A percentile compares a stretch with the other conserved stretches of the same genome.
Evolutionary conservation across 2,329 filamentous ascomycete genomes (phyloP).

Genomic region (Neofusicoccum cordaticola): DNA sequence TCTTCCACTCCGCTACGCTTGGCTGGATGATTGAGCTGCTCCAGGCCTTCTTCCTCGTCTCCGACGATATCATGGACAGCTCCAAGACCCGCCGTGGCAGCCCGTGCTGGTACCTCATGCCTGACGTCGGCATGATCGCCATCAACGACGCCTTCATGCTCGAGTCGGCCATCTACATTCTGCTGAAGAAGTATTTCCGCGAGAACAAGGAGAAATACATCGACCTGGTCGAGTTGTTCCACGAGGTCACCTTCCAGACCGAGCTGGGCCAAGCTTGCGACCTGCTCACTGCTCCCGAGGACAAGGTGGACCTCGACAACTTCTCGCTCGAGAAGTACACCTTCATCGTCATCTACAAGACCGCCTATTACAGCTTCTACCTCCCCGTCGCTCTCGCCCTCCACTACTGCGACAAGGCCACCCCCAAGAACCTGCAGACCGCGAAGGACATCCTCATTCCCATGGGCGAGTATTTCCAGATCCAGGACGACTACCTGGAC

Average conservation of each 20-base stretch:
- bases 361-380: conserved; percentile 98
- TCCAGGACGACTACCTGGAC: conserved; percentile 98
- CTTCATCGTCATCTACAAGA: conserved; percentile 99
- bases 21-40: conserved; percentile 98
- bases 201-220: conserved; percentile 75
- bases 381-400: conserved; percentile 90
- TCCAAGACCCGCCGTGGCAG: conserved; percentile 91
- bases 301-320: conserved; percentile 87
- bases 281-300: conserved; percentile 91
- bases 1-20: conserved; percentile 81
- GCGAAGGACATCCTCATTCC: conserved; percentile 91
- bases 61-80: conserved; percentile 97
- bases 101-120: conserved; percentile 94
- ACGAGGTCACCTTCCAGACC: conserved; percentile 89
- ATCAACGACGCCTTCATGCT: conserved; percentile 88
- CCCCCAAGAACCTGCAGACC: conserved; percentile 82
- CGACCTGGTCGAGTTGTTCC: conserved; percentile 92
- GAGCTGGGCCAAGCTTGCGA: conserved; percentile 95
- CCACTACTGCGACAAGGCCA: conserved; percentile 79
- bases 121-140: conserved; percentile 87
- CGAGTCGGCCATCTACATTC: conserved; percentile 82
- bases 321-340: conserved; percentile 93
- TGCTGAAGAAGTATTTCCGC: conserved; percentile 93
- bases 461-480: conserved; percentile 98
- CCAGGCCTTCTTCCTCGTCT: conserved; percentile 97